Evolutionary conservation across 805 yeast genomes (phyloP), one percentile per base, ranked within the genome.

Genomic region (Metschnikowia cubensis): DNA sequence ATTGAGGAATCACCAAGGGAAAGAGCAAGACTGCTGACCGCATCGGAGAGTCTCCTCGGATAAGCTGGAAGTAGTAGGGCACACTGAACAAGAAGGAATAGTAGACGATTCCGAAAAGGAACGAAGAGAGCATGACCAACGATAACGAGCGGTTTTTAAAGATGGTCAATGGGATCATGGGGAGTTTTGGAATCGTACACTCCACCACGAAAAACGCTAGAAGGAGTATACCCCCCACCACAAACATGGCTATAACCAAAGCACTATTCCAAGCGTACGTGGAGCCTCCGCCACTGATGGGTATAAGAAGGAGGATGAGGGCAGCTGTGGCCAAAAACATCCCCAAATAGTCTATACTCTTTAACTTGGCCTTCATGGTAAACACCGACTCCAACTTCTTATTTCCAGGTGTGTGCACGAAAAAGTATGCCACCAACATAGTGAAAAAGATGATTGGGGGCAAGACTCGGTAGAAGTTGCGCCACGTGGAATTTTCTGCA

Each of bases 211-310:
- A 35, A 49, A 85, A 83, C 0, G 60, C 52, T 1, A 74, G 50
- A 20, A 77, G 67, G 22, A 66, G 59, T 6, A 62, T 31, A 2
- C 68, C 68, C 2, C 76, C 76, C 10, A 70, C 59, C 4, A 62
- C 55, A 47, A 72, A 69, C 61, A 71, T 62, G 11, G 57, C 57
- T 21, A 72, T 72, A 4, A 70, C 70, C 8, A 70, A 42, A 0
- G 68, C 49, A 47, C 73, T 76, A 56, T 73, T 57, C 90, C 90
- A 85, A 0, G 69, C 62, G 59, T 74, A 82, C 10, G 76, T 67
- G 7, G 77, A 67, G 2, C 89, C 89, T 34, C 89, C 89, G 15
- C 84, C 83, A 54, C 76, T 74, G 18, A 82, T 61, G 2, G 85
- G 84, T n/a, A 83, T 70, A 43, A 82, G 68, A 14, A 83, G 57